These are phyloP conservation scores for Phialophora tarda DNA, from an alignment of 2,329 filamentous ascomycete species.

Conservation along the genomic window DNA sequence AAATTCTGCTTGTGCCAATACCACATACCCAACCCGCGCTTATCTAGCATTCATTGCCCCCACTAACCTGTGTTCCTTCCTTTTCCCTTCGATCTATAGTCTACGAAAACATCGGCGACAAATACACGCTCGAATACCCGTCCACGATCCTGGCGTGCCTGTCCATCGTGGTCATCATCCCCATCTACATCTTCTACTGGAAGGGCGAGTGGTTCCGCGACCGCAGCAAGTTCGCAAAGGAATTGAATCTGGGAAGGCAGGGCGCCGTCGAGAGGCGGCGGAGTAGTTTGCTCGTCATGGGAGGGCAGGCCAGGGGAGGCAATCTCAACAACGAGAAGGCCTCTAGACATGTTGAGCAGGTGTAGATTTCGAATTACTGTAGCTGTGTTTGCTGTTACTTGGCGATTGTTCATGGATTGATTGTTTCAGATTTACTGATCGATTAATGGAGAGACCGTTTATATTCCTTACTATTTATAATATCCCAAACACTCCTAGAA, in stretches of 20 bases:
- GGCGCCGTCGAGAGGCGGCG: slow-evolving; percentile 35
- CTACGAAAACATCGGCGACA: slow-evolving; percentile 57
- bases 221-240: slow-evolving; percentile 67
- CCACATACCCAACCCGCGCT: too few species aligned
- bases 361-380: neutral
- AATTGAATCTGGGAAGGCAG: slow-evolving; percentile 56
- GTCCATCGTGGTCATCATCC: slow-evolving; percentile 64
- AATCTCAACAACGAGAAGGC: slow-evolving; percentile 1
- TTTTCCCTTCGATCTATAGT: too few species aligned
- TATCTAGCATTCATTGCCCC: too few species aligned
- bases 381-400: neutral
- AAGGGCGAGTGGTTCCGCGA: slow-evolving; percentile 64
- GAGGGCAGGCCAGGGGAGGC: neutral
- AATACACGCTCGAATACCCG: slow-evolving; percentile 46
- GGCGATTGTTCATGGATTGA: too few species aligned
- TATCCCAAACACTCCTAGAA: too few species aligned
- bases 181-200: slow-evolving; percentile 71
- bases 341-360: slow-evolving; percentile 14
- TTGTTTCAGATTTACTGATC: too few species aligned
- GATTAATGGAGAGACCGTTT: too few species aligned
- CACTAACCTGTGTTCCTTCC: neutral
- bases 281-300: slow-evolving; percentile 20
- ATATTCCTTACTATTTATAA: too few species aligned
- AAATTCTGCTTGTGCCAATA: too few species aligned
- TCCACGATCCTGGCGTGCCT: slow-evolving; percentile 67